phyloP scores from a whole-genome alignment of 805 yeast genomes.

The Teunomyces atbi region DNA sequence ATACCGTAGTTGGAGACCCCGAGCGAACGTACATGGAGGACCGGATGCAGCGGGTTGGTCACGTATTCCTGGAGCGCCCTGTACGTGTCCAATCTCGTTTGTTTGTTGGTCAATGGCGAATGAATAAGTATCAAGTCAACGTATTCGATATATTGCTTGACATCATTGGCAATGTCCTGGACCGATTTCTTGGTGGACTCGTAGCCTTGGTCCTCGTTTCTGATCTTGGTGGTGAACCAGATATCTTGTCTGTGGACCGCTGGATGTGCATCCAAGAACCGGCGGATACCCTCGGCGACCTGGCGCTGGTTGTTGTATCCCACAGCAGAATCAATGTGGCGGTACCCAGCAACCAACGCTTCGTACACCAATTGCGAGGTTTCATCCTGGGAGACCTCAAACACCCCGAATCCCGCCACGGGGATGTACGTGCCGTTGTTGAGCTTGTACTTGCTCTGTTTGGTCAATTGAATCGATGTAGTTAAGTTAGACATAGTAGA shows the following conservation, averaged over 20 bases:
- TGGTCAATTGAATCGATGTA: conserved; percentile 34
- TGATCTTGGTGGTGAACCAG: conserved; percentile 38
- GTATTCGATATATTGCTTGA: conserved; percentile 31
- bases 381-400: conserved; percentile 36
- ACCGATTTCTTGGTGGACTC: conserved; percentile 31
- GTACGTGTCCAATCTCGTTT: conserved; percentile 59
- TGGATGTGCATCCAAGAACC: conserved; percentile 49
- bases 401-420: conserved; percentile 56
- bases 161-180: conserved; percentile 28
- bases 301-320: conserved; percentile 64
- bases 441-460: conserved; percentile 39
- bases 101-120: conserved; percentile 46
- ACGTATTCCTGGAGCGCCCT: conserved; percentile 74
- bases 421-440: conserved; percentile 59
- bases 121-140: conserved; percentile 47
- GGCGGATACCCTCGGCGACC: conserved; percentile 56
- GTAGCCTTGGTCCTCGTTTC: conserved; percentile 32
- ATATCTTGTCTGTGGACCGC: conserved; percentile 29
- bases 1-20: conserved; percentile 79
- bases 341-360: conserved; percentile 65
- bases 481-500: conserved; percentile 35
- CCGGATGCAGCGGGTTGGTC: conserved; percentile 32
- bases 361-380: conserved; percentile 46
- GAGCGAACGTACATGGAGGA: conserved; percentile 51
- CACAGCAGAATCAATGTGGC: conserved; percentile 74